A percentile compares a stretch with the other conserved stretches of the same genome.
Evolutionary conservation across 2,329 filamentous ascomycete genomes (phyloP).

Genomic region (Aspergillus clavatus): DNA sequence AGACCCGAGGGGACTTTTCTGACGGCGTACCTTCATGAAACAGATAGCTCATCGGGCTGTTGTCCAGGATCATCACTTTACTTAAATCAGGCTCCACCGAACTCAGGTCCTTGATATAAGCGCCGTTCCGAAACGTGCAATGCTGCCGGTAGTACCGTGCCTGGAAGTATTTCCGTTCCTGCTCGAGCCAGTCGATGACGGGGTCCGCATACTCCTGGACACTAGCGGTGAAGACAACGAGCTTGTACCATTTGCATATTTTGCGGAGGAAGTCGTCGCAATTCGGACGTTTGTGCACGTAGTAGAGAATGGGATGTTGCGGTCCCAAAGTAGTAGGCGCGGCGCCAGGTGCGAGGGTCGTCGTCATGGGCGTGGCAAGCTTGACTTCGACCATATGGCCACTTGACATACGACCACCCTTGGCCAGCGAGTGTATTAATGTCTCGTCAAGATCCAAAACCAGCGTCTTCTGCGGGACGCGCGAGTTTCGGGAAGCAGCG

Average conservation of each 20-base stretch:
- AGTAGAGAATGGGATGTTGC: conserved; percentile 95
- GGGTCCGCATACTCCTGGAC: conserved; percentile 98
- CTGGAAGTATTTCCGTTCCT: conserved; percentile 93
- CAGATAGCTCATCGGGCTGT: conserved; percentile 95
- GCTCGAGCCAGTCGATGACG: conserved; percentile 97
- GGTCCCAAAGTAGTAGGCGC: conserved; percentile 66
- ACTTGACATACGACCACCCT: conserved; percentile 89
- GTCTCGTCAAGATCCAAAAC: conserved; percentile 97
- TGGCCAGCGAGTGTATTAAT: conserved; percentile 95
- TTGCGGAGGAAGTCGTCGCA: conserved; percentile 95
- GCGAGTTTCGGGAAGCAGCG: conserved; percentile 38
- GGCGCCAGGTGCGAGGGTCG: conserved; percentile 41
- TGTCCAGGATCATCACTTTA: conserved; percentile 98
- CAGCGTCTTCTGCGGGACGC: conserved; percentile 76
- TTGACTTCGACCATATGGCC: conserved; percentile 99
- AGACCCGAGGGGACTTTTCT: neutral
- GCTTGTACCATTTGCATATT: conserved; percentile 96
- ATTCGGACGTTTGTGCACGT: conserved; percentile 94
- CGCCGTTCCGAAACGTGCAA: conserved; percentile 90
- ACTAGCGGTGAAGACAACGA: conserved; percentile 93
- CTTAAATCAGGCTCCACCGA: conserved; percentile 94
- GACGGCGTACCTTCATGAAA: conserved; percentile 86
- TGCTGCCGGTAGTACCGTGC: conserved; percentile 94
- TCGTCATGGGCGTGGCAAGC: conserved; percentile 47
- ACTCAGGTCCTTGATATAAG: conserved; percentile 96